Base-by-base conservation (phyloP, 192 early-diverging fungal genomes). In the Mortierella alpina region DNA sequence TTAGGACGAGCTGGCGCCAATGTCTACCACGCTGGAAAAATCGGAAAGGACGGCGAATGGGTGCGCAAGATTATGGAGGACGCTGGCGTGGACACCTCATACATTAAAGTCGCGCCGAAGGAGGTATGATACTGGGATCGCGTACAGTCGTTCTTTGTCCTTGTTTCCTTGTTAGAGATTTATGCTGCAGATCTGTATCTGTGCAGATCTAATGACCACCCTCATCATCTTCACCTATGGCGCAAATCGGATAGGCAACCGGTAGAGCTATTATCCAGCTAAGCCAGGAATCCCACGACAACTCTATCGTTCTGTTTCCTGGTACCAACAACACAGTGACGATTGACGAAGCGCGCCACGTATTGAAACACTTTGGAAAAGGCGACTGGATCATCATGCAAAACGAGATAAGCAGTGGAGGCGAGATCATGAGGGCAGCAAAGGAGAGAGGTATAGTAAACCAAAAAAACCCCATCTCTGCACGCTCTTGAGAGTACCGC, bases 211-310 rank as follows among this genome's bases (percentile, higher is more conserved):
- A 20, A 40, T 17, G 57, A 23, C 20, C 13, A 17, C 13, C 63
- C 15, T 23, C n/a, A 17, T 59, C 49, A 17, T 62, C 31, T 17
- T 75, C 4, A 46, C 31, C 31, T 44, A n/a, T 17, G 18, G 31
- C 31, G 31, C 31, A 31, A 31, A 31, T 31, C 13, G 51, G 18
- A 22, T 56, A 92, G 86, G 74, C 86, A 7, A 96, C 92, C 2
- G 96, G 96, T 20, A 86, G 93, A 12, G 96, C 95, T 11, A 88
- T 97, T 31, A 96, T 97, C 60, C 95, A 98, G 84, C 87, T 95
- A 12, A 92, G 90, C 50, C 55, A 70, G 17, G 73, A 75, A 42
- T 87, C 84, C 0, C 91, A 91, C 48, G 96, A 98, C 59, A 98
- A 98, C 77, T 86, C 92, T 11, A 98, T 98, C 67, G 86, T 98